Evolutionary conservation across 805 yeast genomes (phyloP), one percentile per base, ranked within the genome.

Genomic region (Starmerella apis): DNA sequence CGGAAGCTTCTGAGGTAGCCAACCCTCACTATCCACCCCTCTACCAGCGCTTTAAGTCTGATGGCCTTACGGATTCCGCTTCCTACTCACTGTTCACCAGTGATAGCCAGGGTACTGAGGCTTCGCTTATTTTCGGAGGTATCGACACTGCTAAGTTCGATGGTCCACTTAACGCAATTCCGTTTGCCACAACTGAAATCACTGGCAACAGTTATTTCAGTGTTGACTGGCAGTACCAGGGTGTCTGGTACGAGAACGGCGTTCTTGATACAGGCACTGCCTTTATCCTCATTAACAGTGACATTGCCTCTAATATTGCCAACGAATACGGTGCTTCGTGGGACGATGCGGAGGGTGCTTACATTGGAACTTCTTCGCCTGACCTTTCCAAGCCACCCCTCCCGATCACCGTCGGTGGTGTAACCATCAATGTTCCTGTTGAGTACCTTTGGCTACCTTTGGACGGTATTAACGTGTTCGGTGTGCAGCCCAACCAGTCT

Each of bases 251-350:
- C 35, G 30, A 45, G 9, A 35, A 35, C 32, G 55, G 55, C 18
- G 44, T 55, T 10, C 63, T 79, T 37, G 83, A 79, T 61, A 69
- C 79, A 2, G 80, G 82, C 24, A 69, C 81, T 10, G 68, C 80
- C 6, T 58, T 70, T 22, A 60, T 71, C 16, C 72, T 71, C 54
- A 60, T 76, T 41, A 78, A 79, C 18, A 14, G 9, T 13, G 32
- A 16, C 13, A 25, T 39, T 20, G 49, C 47, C n/a, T 41, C 7
- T 27, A 47, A 7, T 13, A 14, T 50, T 10, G 49, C 49, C 22
- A 4, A 6, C 11, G 28, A 49, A 35, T 49, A 44, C 14, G 50
- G 53, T 13, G 47, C 47, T 11, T 11, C 6, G 22, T 33, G 13
- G 22, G 14, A 31, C 43, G 32, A 19, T 18, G 18, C n/a, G 11